Evolutionary conservation across 2,329 filamentous ascomycete species (phyloP).

Genomic region (Paraconiothyrium brasiliense): DNA sequence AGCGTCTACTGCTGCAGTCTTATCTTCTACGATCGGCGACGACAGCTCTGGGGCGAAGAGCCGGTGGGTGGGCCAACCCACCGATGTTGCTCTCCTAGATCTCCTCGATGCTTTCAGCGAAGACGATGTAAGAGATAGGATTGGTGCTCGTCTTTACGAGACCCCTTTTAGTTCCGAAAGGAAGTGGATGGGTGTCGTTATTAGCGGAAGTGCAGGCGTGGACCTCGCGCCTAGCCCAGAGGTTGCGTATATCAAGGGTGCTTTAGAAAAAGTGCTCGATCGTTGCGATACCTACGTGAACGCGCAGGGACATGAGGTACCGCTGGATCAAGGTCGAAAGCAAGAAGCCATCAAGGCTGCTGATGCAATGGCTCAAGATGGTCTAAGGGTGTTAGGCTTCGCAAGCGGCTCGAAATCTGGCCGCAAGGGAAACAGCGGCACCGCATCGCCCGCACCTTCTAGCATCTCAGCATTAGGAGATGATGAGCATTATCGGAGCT

Average conservation of each 20-base stretch:
- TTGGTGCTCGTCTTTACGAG: conserved; percentile 83
- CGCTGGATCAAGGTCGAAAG: conserved; percentile 79
- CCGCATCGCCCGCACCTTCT: conserved; percentile 38
- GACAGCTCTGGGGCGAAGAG: conserved; percentile 75
- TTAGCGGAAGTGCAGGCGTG: conserved; percentile 63
- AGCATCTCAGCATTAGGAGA: conserved; percentile 52
- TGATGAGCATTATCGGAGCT: conserved; percentile 81
- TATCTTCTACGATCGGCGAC: conserved; percentile 82
- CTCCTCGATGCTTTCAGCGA: conserved; percentile 90
- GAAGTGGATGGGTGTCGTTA: conserved; percentile 99
- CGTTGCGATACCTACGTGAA: conserved; percentile 92
- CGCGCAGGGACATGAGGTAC: conserved; percentile 83
- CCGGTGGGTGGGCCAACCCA: conserved; percentile 95
- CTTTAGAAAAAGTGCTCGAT: conserved; percentile 84
- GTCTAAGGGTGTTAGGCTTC: conserved; percentile 90
- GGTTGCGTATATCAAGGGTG: conserved; percentile 94
- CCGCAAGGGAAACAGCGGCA: conserved; percentile 41
- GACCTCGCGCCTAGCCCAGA: conserved; percentile 70
- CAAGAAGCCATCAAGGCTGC: conserved; percentile 81
- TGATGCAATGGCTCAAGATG: conserved; percentile 86
- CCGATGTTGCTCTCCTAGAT: conserved; percentile 96
- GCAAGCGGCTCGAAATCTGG: conserved; percentile 74
- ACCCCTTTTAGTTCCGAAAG: conserved; percentile 96
- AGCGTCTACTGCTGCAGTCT: conserved; percentile 77
- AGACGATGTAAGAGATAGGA: conserved; percentile 86